phyloP scores from a whole-genome alignment of 192 early-diverging fungal genomes.

The Entomortierella parvispora region DNA sequence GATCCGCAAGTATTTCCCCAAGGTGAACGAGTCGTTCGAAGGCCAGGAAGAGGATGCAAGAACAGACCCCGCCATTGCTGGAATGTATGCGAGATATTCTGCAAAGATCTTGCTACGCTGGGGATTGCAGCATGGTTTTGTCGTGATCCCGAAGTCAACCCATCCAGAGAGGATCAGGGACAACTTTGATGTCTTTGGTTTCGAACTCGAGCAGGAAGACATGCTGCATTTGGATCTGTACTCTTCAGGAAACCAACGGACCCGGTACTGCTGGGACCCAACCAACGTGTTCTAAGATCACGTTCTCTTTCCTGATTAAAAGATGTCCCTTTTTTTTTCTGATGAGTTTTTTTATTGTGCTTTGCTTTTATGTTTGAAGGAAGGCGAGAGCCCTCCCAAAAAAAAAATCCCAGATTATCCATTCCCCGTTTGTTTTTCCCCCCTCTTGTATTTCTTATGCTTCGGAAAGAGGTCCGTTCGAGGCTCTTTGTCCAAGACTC shows the following conservation, averaged over 20 bases:
- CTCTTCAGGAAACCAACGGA: conserved; percentile 23
- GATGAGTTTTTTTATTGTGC: conserved; percentile 11
- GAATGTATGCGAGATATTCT: not conserved
- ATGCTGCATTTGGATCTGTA: conserved; percentile 52
- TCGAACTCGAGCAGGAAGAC: conserved; percentile 55
- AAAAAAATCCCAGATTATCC: too few relatives aligned
- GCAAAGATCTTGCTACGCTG: conserved; percentile 71
- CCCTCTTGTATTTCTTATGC: conserved; percentile 7
- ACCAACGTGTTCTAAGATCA: conserved; percentile 39
- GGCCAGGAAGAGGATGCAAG: conserved; percentile 26
- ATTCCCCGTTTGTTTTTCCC: not conserved
- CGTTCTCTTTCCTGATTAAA: not conserved
- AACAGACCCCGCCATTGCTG: conserved; percentile 12
- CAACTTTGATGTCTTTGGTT: conserved; percentile 59
- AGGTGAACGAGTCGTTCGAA: not conserved
- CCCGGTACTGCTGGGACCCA: conserved; percentile 60
- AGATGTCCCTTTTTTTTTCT: conserved; percentile 6
- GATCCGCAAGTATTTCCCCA: conserved; percentile 46
- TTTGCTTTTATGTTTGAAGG: conserved; percentile 4
- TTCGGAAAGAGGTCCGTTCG: too few relatives aligned
- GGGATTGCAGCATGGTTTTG: conserved; percentile 70
- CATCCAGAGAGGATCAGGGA: conserved; percentile 52
- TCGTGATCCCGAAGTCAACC: conserved; percentile 76
- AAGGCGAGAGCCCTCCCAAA: conserved; percentile 10
- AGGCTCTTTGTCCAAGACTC: too few relatives aligned